Percentiles rank a stretch among this genome's conserved stretches.
These are phyloP conservation scores for Emergomyces africanus DNA, from an alignment of 2,329 filamentous ascomycete genomes.

Conservation along the genomic window DNA sequence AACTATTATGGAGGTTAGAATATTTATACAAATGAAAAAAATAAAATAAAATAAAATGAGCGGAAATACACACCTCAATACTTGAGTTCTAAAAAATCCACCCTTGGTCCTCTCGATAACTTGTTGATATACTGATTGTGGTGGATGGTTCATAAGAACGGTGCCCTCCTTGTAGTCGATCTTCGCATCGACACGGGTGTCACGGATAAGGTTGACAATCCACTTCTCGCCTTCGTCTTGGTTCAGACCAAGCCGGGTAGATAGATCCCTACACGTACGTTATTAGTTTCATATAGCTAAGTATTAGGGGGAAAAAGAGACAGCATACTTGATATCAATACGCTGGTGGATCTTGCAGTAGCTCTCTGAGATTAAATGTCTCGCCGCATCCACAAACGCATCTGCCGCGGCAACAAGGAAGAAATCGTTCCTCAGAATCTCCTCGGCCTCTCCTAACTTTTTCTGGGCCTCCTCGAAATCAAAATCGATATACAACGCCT, in stretches of 20 bases:
- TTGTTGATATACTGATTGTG: slow-evolving; percentile 97
- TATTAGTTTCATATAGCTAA: background rate
- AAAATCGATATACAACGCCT: slow-evolving; percentile 90
- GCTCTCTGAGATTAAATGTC: slow-evolving; percentile 94
- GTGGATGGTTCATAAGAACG: slow-evolving; percentile 98
- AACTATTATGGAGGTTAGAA: slow-evolving; percentile 17
- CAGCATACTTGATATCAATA: slow-evolving; percentile 76
- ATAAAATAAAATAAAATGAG: no score
- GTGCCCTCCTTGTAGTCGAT: slow-evolving; percentile 99
- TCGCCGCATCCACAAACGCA: slow-evolving; percentile 80
- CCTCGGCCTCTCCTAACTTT: slow-evolving; percentile 74
- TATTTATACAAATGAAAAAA: slow-evolving; percentile 5
- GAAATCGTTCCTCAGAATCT: slow-evolving; percentile 87
- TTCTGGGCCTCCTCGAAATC: slow-evolving; percentile 95
- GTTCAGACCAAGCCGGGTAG: slow-evolving; percentile 76
- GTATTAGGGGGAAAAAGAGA: background rate
- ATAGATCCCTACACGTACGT: slow-evolving; percentile 53
- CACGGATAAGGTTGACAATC: slow-evolving; percentile 98
- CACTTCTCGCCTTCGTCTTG: slow-evolving; percentile 98
- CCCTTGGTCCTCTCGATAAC: slow-evolving; percentile 99
- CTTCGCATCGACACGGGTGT: slow-evolving; percentile 95
- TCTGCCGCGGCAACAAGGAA: slow-evolving; percentile 81
- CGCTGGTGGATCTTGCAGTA: slow-evolving; percentile 99
- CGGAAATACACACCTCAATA: slow-evolving; percentile 48
- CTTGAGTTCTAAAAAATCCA: slow-evolving; percentile 95